Evolutionary conservation across 2,329 filamentous ascomycete species (phyloP).

Genomic region (Calcarisporium arbuscula): DNA sequence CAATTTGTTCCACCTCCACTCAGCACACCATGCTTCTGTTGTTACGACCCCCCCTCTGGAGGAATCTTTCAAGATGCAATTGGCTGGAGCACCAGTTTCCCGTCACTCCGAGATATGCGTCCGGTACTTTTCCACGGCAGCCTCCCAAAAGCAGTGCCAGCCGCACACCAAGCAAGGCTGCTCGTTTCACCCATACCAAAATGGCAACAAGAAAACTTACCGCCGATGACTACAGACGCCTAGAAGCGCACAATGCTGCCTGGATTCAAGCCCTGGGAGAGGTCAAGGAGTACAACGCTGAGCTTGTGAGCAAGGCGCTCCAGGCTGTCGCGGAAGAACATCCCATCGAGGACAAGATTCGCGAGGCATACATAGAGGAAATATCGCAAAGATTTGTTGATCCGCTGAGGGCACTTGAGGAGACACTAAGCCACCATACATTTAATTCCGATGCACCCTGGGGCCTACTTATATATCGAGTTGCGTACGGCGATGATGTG

Average conservation of each 20-base stretch:
- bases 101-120: too few species aligned
- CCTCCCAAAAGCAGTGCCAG: too few species aligned
- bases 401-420: not conserved
- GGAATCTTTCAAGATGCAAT: too few species aligned
- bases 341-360: not conserved
- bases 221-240: too few species aligned
- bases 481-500: slow-evolving; percentile 5
- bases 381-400: not conserved
- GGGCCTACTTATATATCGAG: slow-evolving; percentile 5
- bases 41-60: too few species aligned
- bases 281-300: not conserved
- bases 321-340: not conserved
- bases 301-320: not conserved
- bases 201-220: too few species aligned
- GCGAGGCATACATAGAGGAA: not conserved
- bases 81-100: too few species aligned
- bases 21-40: too few species aligned
- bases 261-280: not conserved
- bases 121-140: too few species aligned
- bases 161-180: too few species aligned
- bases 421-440: not conserved
- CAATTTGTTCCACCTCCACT: too few species aligned
- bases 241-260: not conserved
- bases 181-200: too few species aligned
- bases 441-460: not conserved